phyloP scores from a whole-genome alignment of 2,329 filamentous ascomycete species.

The Aspergillus amoenus region DNA sequence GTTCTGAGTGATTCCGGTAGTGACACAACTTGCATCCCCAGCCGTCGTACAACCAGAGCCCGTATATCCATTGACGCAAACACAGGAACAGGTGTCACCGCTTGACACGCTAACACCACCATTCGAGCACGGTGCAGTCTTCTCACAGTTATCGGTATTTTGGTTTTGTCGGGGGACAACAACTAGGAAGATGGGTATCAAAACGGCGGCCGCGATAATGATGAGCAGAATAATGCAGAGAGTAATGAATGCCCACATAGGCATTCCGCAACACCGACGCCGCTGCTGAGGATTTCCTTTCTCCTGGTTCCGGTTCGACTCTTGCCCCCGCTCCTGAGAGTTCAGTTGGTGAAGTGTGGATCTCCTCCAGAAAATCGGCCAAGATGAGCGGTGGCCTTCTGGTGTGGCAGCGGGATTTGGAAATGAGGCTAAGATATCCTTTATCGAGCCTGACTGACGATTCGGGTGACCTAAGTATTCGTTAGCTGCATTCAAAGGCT shows the following conservation, averaged over 20 bases:
- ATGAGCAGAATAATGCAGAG: slow-evolving; percentile 65
- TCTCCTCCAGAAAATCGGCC: slow-evolving; percentile 40
- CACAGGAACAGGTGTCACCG: slow-evolving; percentile 72
- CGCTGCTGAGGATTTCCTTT: slow-evolving; percentile 33
- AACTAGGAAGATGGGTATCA: slow-evolving; percentile 71
- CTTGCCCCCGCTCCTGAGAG: slow-evolving; percentile 24
- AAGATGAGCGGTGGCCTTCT: slow-evolving; percentile 32
- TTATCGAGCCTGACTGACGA: slow-evolving; percentile 55
- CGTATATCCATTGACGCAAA: slow-evolving; percentile 87
- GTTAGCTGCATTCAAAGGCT: background rate
- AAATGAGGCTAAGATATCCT: slow-evolving; percentile 66
- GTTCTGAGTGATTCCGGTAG: slow-evolving; percentile 44
- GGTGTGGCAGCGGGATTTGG: slow-evolving; percentile 59
- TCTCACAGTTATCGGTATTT: slow-evolving; percentile 53
- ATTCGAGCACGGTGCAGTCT: slow-evolving; percentile 68
- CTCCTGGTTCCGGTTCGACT: slow-evolving; percentile 23
- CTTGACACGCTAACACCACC: slow-evolving; percentile 74
- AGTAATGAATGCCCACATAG: slow-evolving; percentile 73
- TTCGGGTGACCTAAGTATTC: slow-evolving; percentile 11
- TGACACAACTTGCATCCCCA: slow-evolving; percentile 56
- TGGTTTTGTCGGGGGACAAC: slow-evolving; percentile 52
- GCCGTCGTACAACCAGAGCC: slow-evolving; percentile 57
- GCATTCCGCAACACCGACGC: slow-evolving; percentile 79
- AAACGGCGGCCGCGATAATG: slow-evolving; percentile 75
- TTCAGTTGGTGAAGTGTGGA: slow-evolving; percentile 33